Evolutionary conservation across 805 yeast species (phyloP), one percentile per base, ranked within the genome.

Genomic region (Kuraishia capsulata): DNA sequence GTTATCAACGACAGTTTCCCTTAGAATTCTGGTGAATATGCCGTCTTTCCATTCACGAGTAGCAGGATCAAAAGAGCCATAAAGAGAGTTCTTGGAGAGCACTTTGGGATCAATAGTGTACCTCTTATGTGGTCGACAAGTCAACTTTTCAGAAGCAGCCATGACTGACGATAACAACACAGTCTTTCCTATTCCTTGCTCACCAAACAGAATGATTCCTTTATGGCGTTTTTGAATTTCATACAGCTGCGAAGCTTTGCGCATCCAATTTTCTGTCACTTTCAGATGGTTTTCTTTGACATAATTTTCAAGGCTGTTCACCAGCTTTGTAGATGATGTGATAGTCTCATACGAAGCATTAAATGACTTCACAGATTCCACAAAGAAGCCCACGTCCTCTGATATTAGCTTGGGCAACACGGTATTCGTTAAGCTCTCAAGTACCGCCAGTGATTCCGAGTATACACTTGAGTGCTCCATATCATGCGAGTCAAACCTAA

Each of bases 31-130:
- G 0, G 95, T 84, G 37, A 89, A 69, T 8, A 89, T 51, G 4
- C 97, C 97, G 58, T 90, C 97, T 1, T 71, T 73, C 97, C 97
- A 90, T 38, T 90, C 97, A 23, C 95, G 62, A 0, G 97, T 88
- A 0, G 85, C 68, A 1, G 70, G 57, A 46, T 89, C 95, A 26
- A 89, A 54, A 2, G 58, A 47, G 1, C 97, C 97, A 53, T 72
- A 85, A 2, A 90, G 57, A 0, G 66, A 61, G 3, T 68, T 74
- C 49, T 89, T 90, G 0, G 74, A 55, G 41, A 85, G 44, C 0
- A 83, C 83, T 49, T 89, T 88, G 1, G 95, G 79, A 53, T 89
- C 95, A 34, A 90, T 70, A 1, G 62, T 56, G 42, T 68, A 67
- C 4, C 54, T 46, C 62, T 63, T 5, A 6, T 68, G 76, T 1